Conservation (phyloP, 2,329 filamentous ascomycete species). For the Aspergillus bombycis region DNA sequence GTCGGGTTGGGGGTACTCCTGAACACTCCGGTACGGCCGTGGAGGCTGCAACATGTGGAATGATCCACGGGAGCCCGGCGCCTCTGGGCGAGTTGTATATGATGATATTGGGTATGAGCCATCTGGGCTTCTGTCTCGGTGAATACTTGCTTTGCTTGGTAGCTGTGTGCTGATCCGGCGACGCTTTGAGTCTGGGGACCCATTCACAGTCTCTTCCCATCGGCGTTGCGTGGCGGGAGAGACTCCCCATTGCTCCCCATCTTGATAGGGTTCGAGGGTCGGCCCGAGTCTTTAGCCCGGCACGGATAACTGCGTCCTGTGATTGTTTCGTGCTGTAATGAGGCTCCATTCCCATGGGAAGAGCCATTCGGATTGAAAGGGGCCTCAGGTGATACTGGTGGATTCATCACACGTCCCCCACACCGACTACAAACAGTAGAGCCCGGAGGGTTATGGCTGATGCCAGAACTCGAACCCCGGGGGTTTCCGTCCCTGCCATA, state of each 20-base stretch:
- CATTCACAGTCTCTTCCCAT: slow-evolving; percentile 41
- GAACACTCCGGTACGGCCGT: slow-evolving; percentile 41
- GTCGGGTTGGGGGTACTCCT: slow-evolving; percentile 45
- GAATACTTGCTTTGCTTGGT: slow-evolving; percentile 42
- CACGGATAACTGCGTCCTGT: slow-evolving; percentile 27
- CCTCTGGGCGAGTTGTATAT: slow-evolving; percentile 49
- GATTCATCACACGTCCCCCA: slow-evolving; percentile 53
- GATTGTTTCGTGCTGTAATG: slow-evolving; percentile 32
- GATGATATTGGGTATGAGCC: slow-evolving; percentile 47
- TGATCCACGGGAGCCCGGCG: slow-evolving; percentile 34
- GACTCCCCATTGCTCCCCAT: slow-evolving; percentile 27
- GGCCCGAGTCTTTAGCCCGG: slow-evolving; percentile 27
- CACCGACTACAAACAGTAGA: slow-evolving; percentile 46
- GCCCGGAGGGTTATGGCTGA: slow-evolving; percentile 41
- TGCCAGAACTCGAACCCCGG: slow-evolving; percentile 37
- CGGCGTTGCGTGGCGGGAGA: slow-evolving; percentile 29
- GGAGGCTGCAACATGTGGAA: slow-evolving; percentile 61
- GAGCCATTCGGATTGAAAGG: slow-evolving; percentile 42
- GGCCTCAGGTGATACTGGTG: slow-evolving; percentile 46
- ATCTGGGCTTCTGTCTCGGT: slow-evolving; percentile 41
- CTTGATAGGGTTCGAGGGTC: slow-evolving; percentile 29
- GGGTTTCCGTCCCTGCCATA: slow-evolving; percentile 58
- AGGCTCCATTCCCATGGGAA: slow-evolving; percentile 36
- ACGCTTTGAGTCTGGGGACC: slow-evolving; percentile 63
- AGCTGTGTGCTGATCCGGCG: slow-evolving; percentile 60